Conservation (phyloP, 202 grass and related monocot species). For the Setaria viridis region DNA sequence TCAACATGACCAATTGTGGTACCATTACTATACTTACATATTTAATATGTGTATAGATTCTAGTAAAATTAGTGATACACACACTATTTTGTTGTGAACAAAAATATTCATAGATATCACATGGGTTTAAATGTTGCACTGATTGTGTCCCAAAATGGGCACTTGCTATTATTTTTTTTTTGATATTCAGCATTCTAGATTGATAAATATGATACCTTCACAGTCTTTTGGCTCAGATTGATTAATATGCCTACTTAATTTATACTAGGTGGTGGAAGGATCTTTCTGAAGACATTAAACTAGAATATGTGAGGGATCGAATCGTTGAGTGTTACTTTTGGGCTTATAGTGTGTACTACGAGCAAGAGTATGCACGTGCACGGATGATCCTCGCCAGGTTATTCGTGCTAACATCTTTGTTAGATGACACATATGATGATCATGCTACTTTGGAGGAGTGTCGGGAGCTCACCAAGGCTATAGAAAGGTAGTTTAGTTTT, state of each 20-base stretch:
- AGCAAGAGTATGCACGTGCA: not conserved
- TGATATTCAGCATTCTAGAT: not conserved
- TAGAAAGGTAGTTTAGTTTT: not conserved
- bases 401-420: not conserved
- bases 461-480: not conserved
- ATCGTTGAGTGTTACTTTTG: not conserved
- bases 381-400: not conserved
- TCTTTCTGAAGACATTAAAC: not conserved
- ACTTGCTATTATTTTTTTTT: not conserved
- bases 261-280: constrained; percentile 7
- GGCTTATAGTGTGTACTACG: not conserved
- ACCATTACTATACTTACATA: not conserved
- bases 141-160: not conserved
- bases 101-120: not conserved
- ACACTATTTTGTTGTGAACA: too few species aligned
- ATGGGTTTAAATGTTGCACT: not conserved
- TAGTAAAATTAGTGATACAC: not conserved
- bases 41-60: not conserved
- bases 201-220: not conserved
- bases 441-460: constrained; percentile 7
- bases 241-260: not conserved
- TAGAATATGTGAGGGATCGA: not conserved
- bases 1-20: not conserved
- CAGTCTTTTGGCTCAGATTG: not conserved
- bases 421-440: constrained; percentile 12